Percentiles rank a stretch among this genome's conserved stretches.
These are phyloP conservation scores for Pseudoscleropodium purum DNA, from an alignment of 225 moss, liverwort and hornwort genomes.

Conservation along the genomic window DNA sequence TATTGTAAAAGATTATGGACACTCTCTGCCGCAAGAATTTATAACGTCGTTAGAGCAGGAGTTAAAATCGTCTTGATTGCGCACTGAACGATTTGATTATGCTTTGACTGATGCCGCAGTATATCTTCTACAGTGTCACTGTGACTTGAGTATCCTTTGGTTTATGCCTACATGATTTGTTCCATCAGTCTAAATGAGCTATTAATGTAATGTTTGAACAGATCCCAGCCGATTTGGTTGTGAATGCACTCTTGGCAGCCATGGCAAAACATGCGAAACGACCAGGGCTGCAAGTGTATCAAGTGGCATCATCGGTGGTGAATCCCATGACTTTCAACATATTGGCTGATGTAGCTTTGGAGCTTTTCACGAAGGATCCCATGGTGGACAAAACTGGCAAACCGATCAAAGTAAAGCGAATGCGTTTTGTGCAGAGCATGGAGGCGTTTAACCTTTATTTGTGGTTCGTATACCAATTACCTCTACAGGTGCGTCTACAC, in stretches of 20 bases:
- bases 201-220: conserved; percentile 10
- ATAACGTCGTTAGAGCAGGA: not conserved
- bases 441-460: conserved; percentile 32
- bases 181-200: not conserved
- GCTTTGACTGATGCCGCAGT: not conserved
- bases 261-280: conserved; percentile 49
- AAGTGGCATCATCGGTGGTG: conserved; percentile 66
- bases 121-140: not conserved
- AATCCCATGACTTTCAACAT: conserved; percentile 61
- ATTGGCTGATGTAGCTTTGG: conserved; percentile 40
- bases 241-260: conserved; percentile 54
- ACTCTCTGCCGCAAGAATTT: not conserved
- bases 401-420: conserved; percentile 31
- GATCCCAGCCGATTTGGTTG: conserved; percentile 74
- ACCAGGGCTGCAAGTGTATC: conserved; percentile 40
- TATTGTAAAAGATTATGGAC: not conserved
- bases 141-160: not conserved
- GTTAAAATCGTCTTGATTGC: not conserved
- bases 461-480: conserved; percentile 51
- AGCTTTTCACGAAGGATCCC: conserved; percentile 57
- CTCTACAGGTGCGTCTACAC: conserved; percentile 27
- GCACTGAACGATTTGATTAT: not conserved
- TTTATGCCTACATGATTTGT: not conserved
- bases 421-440: conserved; percentile 40
- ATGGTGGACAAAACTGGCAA: conserved; percentile 49